These are phyloP conservation scores for Plasmodium chabaudi DNA, from an alignment of 169 alveolate species.

Conservation along the genomic window DNA sequence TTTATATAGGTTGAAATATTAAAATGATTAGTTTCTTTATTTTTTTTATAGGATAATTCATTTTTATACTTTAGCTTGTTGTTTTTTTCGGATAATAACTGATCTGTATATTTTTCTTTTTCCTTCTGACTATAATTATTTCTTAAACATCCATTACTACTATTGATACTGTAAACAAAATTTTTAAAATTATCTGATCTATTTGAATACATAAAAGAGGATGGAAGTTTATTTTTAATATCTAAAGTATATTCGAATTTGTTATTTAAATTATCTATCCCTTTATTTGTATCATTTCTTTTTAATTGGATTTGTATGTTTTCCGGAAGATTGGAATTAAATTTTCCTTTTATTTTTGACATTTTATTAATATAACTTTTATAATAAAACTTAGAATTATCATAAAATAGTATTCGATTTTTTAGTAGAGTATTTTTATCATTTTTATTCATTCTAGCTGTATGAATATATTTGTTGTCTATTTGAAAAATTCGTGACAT, in stretches of 20 bases:
- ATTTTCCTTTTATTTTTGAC: not conserved
- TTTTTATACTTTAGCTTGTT: not conserved
- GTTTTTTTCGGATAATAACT: not conserved
- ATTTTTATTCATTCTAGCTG: not conserved
- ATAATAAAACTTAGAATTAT: conserved; percentile 1
- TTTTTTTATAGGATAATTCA: conserved; percentile 10
- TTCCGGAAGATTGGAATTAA: conserved; percentile 2
- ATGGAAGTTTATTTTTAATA: conserved; percentile 2
- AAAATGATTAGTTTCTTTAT: conserved; percentile 10
- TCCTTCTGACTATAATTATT: not conserved
- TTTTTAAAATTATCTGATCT: conserved; percentile 15
- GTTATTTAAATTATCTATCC: conserved; percentile 2
- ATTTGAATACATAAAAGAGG: not conserved
- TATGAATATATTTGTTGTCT: conserved; percentile 1
- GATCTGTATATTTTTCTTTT: not conserved
- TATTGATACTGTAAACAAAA: not conserved
- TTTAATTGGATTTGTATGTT: conserved; percentile 1
- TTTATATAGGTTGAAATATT: conserved; percentile 21
- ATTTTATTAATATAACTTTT: conserved; percentile 5
- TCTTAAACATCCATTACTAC: not conserved
- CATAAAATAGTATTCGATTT: not conserved
- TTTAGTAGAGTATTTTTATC: not conserved
- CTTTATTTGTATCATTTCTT: not conserved
- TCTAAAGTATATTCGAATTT: conserved; percentile 3
- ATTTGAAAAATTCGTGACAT: not conserved